phyloP scores from a whole-genome alignment of 2,329 filamentous ascomycete genomes.

The Cercospora berteroae region DNA sequence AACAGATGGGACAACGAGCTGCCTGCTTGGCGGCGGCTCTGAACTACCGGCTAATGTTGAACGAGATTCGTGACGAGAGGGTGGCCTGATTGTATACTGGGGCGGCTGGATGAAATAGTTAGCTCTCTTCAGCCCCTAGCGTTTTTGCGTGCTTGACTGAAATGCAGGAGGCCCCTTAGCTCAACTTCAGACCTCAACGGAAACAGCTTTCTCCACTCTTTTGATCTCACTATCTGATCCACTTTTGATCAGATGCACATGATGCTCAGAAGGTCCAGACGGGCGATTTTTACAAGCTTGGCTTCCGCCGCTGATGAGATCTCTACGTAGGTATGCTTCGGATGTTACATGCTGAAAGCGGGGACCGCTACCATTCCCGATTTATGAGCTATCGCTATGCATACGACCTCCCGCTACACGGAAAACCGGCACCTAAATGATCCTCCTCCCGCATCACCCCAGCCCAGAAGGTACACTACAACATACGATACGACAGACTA shows the following conservation, averaged over 20 bases:
- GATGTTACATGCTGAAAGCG: neutral
- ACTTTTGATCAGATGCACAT: neutral
- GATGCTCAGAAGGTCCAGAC: neutral
- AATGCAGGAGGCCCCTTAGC: conserved; percentile 19
- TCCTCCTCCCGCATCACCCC: neutral
- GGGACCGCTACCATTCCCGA: neutral
- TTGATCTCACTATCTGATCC: neutral
- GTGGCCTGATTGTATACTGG: conserved; percentile 1
- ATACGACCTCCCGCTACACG: neutral
- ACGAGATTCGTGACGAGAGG: neutral
- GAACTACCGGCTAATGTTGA: neutral
- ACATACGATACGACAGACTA: conserved; percentile 18
- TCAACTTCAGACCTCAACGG: conserved; percentile 5
- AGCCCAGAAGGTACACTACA: conserved; percentile 5
- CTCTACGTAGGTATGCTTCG: neutral
- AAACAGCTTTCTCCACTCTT: neutral
- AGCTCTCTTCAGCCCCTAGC: conserved; percentile 5
- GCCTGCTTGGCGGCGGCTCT: neutral
- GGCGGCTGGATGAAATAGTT: neutral
- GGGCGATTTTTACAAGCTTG: neutral
- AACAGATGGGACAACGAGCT: neutral
- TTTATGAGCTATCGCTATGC: neutral
- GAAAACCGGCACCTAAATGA: neutral
- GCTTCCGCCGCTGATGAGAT: neutral
- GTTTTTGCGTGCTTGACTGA: conserved; percentile 9